These are phyloP conservation scores for Phytopythium sindhum DNA, from an alignment of 352 stramenopile genomes.

Conservation along the genomic window DNA sequence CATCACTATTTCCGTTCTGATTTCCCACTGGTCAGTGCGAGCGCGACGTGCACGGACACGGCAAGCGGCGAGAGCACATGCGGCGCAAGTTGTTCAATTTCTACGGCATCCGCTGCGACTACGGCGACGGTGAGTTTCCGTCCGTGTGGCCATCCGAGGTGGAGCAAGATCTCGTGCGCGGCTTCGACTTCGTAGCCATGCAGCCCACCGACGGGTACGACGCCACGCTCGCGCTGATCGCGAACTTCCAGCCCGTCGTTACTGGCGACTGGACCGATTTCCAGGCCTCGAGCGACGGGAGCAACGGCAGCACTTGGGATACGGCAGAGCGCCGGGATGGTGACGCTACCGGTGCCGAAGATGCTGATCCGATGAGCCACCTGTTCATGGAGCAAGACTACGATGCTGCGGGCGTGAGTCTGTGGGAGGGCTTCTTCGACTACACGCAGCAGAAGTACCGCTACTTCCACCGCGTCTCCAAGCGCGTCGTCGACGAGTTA, in stretches of 20 bases:
- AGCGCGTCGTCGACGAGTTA: constrained; percentile 37
- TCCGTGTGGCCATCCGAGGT: constrained; percentile 89
- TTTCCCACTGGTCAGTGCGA: constrained; percentile 46
- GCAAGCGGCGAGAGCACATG: constrained; percentile 69
- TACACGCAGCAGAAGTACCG: constrained; percentile 48
- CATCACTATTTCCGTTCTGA: not conserved
- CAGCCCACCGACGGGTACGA: constrained; percentile 60
- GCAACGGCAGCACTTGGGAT: not conserved
- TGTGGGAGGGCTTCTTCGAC: constrained; percentile 74
- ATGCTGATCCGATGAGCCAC: not conserved
- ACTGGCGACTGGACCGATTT: constrained; percentile 31
- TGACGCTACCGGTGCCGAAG: not conserved
- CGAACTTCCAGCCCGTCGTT: constrained; percentile 44
- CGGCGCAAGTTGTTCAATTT: constrained; percentile 89
- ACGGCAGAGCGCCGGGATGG: not conserved
- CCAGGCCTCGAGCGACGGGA: not conserved
- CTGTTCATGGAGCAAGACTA: constrained; percentile 34
- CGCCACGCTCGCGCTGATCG: constrained; percentile 61
- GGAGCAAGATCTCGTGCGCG: constrained; percentile 61
- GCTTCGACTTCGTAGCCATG: constrained; percentile 65
- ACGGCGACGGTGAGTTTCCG: constrained; percentile 88
- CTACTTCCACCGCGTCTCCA: constrained; percentile 67
- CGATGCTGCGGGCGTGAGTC: constrained; percentile 45
- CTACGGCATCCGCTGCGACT: constrained; percentile 90
- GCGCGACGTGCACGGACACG: constrained; percentile 77